phyloP scores from a whole-genome alignment of 768 basidiomycete species.

The Mycena galericulata region DNA sequence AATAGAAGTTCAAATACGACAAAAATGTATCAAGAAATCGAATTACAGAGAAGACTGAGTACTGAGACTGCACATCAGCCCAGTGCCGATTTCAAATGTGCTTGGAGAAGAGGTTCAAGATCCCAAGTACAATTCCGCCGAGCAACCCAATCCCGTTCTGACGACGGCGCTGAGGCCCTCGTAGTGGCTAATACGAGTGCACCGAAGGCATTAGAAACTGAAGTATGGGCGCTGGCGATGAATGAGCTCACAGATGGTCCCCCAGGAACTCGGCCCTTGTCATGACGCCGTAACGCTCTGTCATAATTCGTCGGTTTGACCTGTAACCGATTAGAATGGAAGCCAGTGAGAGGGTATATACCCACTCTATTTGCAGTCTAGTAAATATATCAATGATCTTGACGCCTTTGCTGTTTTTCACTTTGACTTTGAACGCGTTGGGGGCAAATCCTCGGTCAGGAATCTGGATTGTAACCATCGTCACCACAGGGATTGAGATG shows the following conservation, averaged over 20 bases:
- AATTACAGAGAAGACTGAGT: too few relatives aligned
- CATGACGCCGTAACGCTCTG: background rate
- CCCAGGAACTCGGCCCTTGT: background rate
- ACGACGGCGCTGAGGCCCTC: background rate
- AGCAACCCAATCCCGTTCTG: background rate
- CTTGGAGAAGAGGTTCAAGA: background rate
- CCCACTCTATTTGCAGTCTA: background rate
- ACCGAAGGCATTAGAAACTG: background rate
- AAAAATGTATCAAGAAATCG: too few relatives aligned
- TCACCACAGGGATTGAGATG: constrained; percentile 9
- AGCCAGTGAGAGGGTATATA: background rate
- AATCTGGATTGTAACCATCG: background rate
- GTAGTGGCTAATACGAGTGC: background rate
- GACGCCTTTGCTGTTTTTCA: background rate
- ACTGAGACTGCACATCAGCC: too few relatives aligned
- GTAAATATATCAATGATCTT: background rate
- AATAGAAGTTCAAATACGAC: too few relatives aligned
- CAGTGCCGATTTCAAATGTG: too few relatives aligned
- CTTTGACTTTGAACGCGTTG: background rate
- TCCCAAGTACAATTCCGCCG: background rate
- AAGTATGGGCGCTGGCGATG: background rate
- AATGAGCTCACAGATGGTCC: background rate
- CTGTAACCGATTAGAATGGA: background rate
- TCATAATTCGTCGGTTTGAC: background rate
- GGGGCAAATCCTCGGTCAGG: too few relatives aligned